Evolutionary conservation across 768 basidiomycete genomes (phyloP).

Genomic region (Tylopilus felleus): DNA sequence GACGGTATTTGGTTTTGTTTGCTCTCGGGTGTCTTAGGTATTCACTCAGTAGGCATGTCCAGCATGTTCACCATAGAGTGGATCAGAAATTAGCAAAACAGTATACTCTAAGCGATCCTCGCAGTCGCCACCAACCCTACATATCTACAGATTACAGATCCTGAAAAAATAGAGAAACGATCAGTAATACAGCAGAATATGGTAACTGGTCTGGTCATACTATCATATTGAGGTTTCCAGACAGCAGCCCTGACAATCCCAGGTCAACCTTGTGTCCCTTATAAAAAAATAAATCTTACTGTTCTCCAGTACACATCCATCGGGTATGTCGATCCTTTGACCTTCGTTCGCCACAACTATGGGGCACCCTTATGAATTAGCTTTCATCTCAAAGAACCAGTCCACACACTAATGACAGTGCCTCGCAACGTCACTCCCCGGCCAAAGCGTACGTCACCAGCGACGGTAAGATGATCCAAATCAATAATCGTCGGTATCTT

Average conservation of each 20-base stretch:
- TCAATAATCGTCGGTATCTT: constrained; percentile 89
- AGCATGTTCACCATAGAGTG: too few relatives aligned
- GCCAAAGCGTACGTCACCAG: constrained; percentile 89
- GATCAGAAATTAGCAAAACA: too few relatives aligned
- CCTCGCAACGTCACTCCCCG: constrained; percentile 82
- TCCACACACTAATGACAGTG: constrained; percentile 58
- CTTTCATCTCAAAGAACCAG: background rate
- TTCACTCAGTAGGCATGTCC: too few relatives aligned
- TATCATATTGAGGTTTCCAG: constrained; percentile 80
- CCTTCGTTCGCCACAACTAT: constrained; percentile 80
- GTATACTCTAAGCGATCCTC: too few relatives aligned
- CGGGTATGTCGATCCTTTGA: constrained; percentile 77
- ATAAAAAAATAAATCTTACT: constrained; percentile 26
- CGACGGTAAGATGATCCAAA: constrained; percentile 91
- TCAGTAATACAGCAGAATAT: background rate
- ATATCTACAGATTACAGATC: constrained; percentile 1
- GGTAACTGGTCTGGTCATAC: constrained; percentile 20
- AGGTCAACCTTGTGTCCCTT: background rate
- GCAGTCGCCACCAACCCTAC: too few relatives aligned
- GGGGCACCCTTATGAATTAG: background rate
- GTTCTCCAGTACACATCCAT: constrained; percentile 78
- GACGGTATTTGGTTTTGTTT: constrained; percentile 27
- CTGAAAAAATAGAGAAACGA: background rate
- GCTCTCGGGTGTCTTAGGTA: background rate
- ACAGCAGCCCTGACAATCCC: constrained; percentile 53